Percentiles rank a stretch among this genome's conserved stretches.
Conservation (phyloP, 2,329 filamentous ascomycete species). For the Blumeria graminis region DNA sequence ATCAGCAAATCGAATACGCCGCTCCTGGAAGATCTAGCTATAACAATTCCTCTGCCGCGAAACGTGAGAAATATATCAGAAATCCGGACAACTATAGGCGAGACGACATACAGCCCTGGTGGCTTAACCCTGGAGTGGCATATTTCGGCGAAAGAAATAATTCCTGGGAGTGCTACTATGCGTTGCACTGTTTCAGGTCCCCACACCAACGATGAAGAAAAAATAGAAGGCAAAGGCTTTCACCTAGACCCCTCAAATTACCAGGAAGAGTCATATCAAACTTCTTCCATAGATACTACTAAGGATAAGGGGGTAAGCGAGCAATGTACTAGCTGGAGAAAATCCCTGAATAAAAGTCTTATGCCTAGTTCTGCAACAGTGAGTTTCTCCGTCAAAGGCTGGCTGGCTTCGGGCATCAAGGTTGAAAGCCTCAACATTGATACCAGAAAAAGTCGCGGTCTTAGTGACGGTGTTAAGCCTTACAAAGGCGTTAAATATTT, state of each 20-base stretch:
- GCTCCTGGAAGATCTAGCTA: slow-evolving; percentile 49
- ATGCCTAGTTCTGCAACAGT: slow-evolving; percentile 61
- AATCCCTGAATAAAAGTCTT: slow-evolving; percentile 43
- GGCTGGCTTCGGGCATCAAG: slow-evolving; percentile 42
- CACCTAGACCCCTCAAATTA: slow-evolving; percentile 19
- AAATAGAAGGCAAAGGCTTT: slow-evolving; percentile 18
- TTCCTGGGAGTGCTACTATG: slow-evolving; percentile 45
- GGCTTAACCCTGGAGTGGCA: slow-evolving; percentile 61
- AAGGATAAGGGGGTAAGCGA: slow-evolving; percentile 9
- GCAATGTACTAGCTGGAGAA: slow-evolving; percentile 18
- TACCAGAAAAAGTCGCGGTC: slow-evolving; percentile 56
- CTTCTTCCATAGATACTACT: slow-evolving; percentile 7
- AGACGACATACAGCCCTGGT: slow-evolving; percentile 56
- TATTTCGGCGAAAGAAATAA: slow-evolving; percentile 53
- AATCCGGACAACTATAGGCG: slow-evolving; percentile 55
- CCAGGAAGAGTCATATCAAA: slow-evolving; percentile 31
- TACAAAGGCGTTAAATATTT: slow-evolving; percentile 98
- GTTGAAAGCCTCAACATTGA: slow-evolving; percentile 45
- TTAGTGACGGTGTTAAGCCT: slow-evolving; percentile 73
- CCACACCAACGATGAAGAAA: slow-evolving; percentile 23
- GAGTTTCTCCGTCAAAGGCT: slow-evolving; percentile 46
- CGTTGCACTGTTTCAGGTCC: slow-evolving; percentile 59
- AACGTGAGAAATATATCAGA: slow-evolving; percentile 66
- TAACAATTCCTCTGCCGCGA: slow-evolving; percentile 56
- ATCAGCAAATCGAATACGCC: slow-evolving; percentile 21